phyloP scores from a whole-genome alignment of 1,284 basidiomycete species.

The Marasmius sp. region DNA sequence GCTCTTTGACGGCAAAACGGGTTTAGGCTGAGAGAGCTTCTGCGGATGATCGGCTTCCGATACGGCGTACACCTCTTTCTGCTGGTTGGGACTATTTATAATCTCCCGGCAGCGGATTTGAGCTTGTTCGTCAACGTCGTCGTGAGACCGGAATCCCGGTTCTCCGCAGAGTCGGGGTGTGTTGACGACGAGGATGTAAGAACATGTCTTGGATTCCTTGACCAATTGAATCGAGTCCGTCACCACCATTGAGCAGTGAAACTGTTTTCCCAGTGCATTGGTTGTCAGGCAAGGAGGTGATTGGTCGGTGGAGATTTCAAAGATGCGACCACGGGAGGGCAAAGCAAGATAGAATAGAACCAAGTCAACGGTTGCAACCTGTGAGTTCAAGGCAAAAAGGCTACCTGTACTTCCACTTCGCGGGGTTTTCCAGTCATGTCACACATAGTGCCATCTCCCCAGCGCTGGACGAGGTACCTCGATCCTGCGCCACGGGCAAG shows the following conservation, averaged over 20 bases:
- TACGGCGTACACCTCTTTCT: constrained; percentile 20
- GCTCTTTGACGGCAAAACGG: constrained; percentile 39
- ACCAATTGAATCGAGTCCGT: constrained; percentile 85
- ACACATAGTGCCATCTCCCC: constrained; percentile 88
- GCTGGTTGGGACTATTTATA: constrained; percentile 39
- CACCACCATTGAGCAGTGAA: constrained; percentile 93
- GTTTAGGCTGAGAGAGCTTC: constrained; percentile 46
- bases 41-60: constrained; percentile 57
- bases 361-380: too few species aligned
- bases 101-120: constrained; percentile 76
- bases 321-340: constrained; percentile 11
- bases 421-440: constrained; percentile 86
- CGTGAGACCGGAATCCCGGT: constrained; percentile 82
- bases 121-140: constrained; percentile 64
- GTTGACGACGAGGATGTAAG: constrained; percentile 90
- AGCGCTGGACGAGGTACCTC: constrained; percentile 89
- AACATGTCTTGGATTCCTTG: constrained; percentile 88
- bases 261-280: constrained; percentile 44
- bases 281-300: background rate
- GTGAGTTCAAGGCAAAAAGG: constrained; percentile 10
- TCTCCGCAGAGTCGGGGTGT: constrained; percentile 90
- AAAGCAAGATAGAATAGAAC: too few species aligned
- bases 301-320: background rate
- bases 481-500: constrained; percentile 75
- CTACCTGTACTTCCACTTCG: constrained; percentile 89